Evolutionary conservation across 2,329 filamentous ascomycete species (phyloP), one percentile per base, ranked within the genome.

Genomic region (Biscogniauxia marginata): DNA sequence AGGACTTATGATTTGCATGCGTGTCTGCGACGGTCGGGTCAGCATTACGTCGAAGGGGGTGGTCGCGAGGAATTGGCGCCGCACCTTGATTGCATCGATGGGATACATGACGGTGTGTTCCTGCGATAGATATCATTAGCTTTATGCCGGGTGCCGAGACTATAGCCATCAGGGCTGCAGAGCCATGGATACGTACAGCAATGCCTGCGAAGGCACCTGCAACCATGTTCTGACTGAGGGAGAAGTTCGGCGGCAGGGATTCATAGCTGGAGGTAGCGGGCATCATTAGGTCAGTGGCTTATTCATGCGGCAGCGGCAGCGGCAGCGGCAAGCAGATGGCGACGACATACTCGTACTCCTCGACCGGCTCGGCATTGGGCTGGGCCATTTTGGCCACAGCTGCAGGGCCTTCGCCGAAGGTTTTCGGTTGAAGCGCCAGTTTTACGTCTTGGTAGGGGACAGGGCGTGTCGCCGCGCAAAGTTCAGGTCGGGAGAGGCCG

Each of bases 51-150:
- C 49, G 50, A 30, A 25, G 19, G 6, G 20, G n/a, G n/a, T n/a
- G 57, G 70, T 56, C 67, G 66, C 24, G 52, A 44, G 52, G 52
- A 19, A 44, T 46, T 47, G 8, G 46, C 55, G 18, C 55, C 73
- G 63, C 65, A 97, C 95, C 89, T 99, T 99, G 72, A 99, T 89
- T 65, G 96, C 86, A 78, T 99, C 95, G 71, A 99, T 90, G 19
- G 95, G 95, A 73, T 99, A 99, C 95, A 99, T 98, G 69, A 96
- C 93, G 57, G 93, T 96, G 76, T 98, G 93, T 79, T 98, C 93
- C 93, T 97, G 51, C 59, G 20, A 22, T 22, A 39, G 16, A 5
- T 34, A 45, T 34, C 19, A 25, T 25, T 6, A 39, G 13, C 30
- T 39, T 21, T 49, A 6, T 18, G 45, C n/a, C 25, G 24, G 24